phyloP scores from a whole-genome alignment of 1,284 basidiomycete genomes.

The Moesziomyces sp. region DNA sequence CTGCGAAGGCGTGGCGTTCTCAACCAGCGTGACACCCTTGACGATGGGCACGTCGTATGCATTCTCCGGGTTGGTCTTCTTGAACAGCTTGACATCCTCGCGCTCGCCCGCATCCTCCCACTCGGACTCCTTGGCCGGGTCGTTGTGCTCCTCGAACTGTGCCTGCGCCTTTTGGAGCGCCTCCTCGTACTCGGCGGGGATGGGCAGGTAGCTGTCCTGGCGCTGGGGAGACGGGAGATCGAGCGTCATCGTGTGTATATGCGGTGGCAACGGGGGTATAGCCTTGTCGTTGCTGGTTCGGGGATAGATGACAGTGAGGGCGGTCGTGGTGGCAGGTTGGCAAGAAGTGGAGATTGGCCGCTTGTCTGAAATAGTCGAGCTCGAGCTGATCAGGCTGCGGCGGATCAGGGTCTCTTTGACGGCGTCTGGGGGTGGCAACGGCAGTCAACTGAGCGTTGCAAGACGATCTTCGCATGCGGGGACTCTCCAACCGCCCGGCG shows the following conservation, averaged over 20 bases:
- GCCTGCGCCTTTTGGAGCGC: conserved; percentile 53
- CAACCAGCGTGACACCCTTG: conserved; percentile 54
- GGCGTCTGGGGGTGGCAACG: background rate
- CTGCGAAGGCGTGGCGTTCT: conserved; percentile 58
- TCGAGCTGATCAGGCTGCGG: no score
- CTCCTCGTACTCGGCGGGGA: conserved; percentile 46
- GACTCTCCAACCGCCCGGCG: background rate
- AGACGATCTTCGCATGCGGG: background rate
- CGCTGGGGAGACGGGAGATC: conserved; percentile 40
- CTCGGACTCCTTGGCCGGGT: conserved; percentile 42
- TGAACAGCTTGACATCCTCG: conserved; percentile 58
- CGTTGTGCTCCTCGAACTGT: conserved; percentile 38
- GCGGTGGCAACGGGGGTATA: background rate
- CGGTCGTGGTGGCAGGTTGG: background rate
- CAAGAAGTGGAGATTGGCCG: background rate
- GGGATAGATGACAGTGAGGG: background rate
- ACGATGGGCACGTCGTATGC: conserved; percentile 56
- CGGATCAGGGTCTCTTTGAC: background rate
- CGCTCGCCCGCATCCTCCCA: conserved; percentile 59
- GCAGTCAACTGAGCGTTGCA: background rate
- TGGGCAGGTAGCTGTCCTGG: conserved; percentile 33
- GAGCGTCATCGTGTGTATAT: conserved; percentile 50
- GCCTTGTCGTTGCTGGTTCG: background rate
- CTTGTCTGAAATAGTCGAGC: background rate
- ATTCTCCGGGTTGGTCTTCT: conserved; percentile 55